phyloP scores from a whole-genome alignment of 2,329 filamentous ascomycete species.

The Diaporthe nobilis region DNA sequence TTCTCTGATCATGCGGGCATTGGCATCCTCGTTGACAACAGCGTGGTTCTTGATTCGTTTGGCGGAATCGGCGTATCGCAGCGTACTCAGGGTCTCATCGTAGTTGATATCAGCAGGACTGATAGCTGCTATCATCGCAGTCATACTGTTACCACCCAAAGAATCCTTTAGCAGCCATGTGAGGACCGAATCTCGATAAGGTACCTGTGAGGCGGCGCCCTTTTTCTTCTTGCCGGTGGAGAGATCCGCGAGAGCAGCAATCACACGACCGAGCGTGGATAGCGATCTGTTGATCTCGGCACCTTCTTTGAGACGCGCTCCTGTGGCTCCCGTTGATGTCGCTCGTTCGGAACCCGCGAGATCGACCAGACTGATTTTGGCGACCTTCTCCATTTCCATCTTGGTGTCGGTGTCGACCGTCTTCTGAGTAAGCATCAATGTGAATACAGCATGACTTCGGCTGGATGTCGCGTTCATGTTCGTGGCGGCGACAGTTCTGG shows the following conservation, averaged over 20 bases:
- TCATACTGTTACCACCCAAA: slow-evolving; percentile 98
- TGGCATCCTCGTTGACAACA: slow-evolving; percentile 98
- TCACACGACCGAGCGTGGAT: slow-evolving; percentile 96
- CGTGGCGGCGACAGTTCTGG: slow-evolving; percentile 95
- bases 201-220: slow-evolving; percentile 81
- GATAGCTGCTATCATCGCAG: slow-evolving; percentile 99
- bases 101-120: slow-evolving; percentile 99
- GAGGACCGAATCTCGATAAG: slow-evolving; percentile 95
- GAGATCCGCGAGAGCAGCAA: slow-evolving; percentile 92
- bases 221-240: slow-evolving; percentile 89
- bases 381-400: slow-evolving; percentile 98
- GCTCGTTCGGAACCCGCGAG: slow-evolving; percentile 97
- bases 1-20: slow-evolving; percentile 98
- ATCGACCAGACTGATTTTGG: slow-evolving; percentile 98
- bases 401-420: slow-evolving; percentile 91
- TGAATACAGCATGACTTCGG: slow-evolving; percentile 98
- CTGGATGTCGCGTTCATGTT: slow-evolving; percentile 99
- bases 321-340: slow-evolving; percentile 96
- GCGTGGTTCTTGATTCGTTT: slow-evolving; percentile 99
- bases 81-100: slow-evolving; percentile 94
- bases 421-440: slow-evolving; percentile 94
- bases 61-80: slow-evolving; percentile 96
- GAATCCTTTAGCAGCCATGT: slow-evolving; percentile 99
- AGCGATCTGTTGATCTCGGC: slow-evolving; percentile 98
- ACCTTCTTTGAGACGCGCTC: slow-evolving; percentile 94